A percentile compares a stretch with the other conserved stretches of the same genome.
phyloP scores from a whole-genome alignment of 805 yeast genomes.

The Saccharomycopsis fibuligera region DNA sequence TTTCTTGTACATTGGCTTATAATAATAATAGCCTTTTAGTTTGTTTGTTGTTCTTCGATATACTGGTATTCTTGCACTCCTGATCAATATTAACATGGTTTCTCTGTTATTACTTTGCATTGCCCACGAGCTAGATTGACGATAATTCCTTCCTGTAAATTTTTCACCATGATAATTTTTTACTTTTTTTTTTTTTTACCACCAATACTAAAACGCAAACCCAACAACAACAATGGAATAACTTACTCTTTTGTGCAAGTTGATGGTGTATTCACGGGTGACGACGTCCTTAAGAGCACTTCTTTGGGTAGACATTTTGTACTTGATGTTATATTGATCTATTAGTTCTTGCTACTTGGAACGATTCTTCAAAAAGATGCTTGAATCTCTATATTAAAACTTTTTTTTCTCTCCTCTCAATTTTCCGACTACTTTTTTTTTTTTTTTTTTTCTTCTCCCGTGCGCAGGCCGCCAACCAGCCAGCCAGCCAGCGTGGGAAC shows the following conservation, averaged over 20 bases:
- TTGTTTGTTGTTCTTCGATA: no score
- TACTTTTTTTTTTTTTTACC: no score
- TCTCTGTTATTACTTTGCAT: no score
- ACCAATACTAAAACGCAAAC: no score
- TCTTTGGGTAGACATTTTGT: conserved; percentile 42
- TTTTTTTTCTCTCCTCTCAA: conserved; percentile 6
- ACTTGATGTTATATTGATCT: conserved; percentile 52
- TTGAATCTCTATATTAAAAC: conserved; percentile 1
- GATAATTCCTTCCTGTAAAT: no score
- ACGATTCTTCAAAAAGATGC: background rate
- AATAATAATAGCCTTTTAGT: no score
- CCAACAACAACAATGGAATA: background rate
- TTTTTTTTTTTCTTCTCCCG: background rate
- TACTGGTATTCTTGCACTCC: no score
- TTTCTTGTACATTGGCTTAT: no score
- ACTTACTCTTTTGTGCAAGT: conserved; percentile 98
- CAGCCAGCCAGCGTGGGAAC: background rate
- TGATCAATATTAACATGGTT: no score
- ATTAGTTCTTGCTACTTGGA: conserved; percentile 57
- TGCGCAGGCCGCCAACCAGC: background rate
- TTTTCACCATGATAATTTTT: no score
- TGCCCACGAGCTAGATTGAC: no score
- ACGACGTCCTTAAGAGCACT: conserved; percentile 97
- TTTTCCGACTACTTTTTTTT: no score
- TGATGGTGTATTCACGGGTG: conserved; percentile 99